A percentile compares a stretch with the other conserved stretches of the same genome.
Conservation (phyloP, 2,329 filamentous ascomycete species). For the Aphanoascus verrucosus region DNA sequence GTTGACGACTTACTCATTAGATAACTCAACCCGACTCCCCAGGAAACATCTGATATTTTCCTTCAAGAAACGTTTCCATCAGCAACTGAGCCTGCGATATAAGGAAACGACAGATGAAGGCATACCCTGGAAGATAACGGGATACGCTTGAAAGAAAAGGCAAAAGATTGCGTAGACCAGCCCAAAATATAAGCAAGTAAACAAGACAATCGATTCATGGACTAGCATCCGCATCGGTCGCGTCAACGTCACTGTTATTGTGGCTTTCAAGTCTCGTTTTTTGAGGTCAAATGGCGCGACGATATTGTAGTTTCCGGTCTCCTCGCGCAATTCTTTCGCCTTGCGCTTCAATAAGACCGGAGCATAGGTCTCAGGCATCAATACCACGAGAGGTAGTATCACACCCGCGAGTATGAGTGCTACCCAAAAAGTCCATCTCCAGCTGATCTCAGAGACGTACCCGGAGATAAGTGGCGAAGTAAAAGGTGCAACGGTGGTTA, state of each 20-base stretch:
- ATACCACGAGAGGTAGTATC: conserved; percentile 47
- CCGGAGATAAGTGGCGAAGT: conserved; percentile 39
- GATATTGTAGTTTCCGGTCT: conserved; percentile 14
- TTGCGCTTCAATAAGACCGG: conserved; percentile 50
- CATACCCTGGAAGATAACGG: conserved; percentile 17
- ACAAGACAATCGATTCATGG: conserved; percentile 21
- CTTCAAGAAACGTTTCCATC: conserved; percentile 1
- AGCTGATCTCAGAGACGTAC: conserved; percentile 34
- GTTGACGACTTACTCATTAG: conserved; percentile 14
- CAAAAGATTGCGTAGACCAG: conserved; percentile 20
- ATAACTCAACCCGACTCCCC: conserved; percentile 16
- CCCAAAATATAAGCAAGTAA: conserved; percentile 21
- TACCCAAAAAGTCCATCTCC: conserved; percentile 48
- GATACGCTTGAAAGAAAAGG: conserved; percentile 18
- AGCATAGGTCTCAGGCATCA: conserved; percentile 54
- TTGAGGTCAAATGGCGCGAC: conserved; percentile 17
- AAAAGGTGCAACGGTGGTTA: conserved; percentile 34
- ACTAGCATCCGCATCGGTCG: conserved; percentile 21
- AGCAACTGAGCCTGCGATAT: not conserved
- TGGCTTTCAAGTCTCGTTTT: conserved; percentile 13
- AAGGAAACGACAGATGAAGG: not conserved
- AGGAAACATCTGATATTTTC: conserved; percentile 15
- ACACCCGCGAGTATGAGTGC: conserved; percentile 53
- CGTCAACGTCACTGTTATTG: conserved; percentile 18
- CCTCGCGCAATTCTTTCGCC: conserved; percentile 25